Percentiles rank a stretch among this genome's conserved stretches.
phyloP scores from a whole-genome alignment of 352 stramenopile genomes.

The Aphanomyces cochlioides region DNA sequence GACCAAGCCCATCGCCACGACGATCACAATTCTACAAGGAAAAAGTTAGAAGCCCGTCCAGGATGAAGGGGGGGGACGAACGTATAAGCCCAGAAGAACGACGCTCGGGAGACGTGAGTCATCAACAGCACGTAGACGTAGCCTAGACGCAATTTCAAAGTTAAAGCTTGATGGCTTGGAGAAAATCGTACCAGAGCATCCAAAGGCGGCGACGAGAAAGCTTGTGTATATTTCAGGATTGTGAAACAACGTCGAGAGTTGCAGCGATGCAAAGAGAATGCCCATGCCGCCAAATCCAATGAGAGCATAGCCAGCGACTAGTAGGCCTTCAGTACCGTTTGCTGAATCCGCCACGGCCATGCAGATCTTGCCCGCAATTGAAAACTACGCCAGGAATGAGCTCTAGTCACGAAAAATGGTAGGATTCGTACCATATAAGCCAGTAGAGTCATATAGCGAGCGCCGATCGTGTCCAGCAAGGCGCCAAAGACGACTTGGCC shows the following conservation, averaged over 20 bases:
- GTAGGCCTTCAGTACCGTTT: slow-evolving; percentile 21
- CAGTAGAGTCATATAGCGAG: slow-evolving; percentile 22
- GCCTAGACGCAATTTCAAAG: not conserved
- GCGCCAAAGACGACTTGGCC: slow-evolving; percentile 24
- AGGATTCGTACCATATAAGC: slow-evolving; percentile 1
- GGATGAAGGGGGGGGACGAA: not conserved
- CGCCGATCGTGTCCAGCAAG: slow-evolving; percentile 13
- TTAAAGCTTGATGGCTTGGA: not conserved
- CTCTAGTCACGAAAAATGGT: not conserved
- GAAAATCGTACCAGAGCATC: not conserved
- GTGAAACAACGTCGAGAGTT: slow-evolving; percentile 21
- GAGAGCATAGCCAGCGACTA: slow-evolving; percentile 18
- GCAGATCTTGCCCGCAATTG: slow-evolving; percentile 26
- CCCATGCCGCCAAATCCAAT: slow-evolving; percentile 29
- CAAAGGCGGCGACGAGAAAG: slow-evolving; percentile 21
- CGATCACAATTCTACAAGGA: not conserved
- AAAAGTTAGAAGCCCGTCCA: not conserved
- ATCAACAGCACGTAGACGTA: slow-evolving; percentile 22
- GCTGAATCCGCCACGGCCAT: slow-evolving; percentile 19
- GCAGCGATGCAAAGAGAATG: slow-evolving; percentile 22
- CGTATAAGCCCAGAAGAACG: slow-evolving; percentile 18
- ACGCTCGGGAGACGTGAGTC: not conserved
- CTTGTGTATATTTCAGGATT: slow-evolving; percentile 13
- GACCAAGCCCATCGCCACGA: not conserved
- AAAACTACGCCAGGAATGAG: slow-evolving; percentile 11